A percentile compares a stretch with the other conserved stretches of the same genome.
phyloP scores from a whole-genome alignment of 2,329 filamentous ascomycete species.

The Acrocalymma vagum region DNA sequence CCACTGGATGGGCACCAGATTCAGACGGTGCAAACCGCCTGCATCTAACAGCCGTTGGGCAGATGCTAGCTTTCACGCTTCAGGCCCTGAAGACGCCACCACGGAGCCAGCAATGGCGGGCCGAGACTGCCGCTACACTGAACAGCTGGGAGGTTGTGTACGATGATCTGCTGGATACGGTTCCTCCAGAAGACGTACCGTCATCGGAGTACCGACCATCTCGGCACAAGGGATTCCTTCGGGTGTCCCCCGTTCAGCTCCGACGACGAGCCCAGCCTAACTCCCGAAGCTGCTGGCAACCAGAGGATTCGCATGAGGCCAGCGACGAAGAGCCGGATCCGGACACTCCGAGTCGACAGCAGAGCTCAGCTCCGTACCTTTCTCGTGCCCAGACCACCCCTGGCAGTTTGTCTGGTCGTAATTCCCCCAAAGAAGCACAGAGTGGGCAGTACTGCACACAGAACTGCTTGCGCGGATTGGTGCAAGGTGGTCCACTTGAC shows the following conservation, averaged over 20 bases:
- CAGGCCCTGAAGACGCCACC: conserved; percentile 13
- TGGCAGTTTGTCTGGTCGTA: too few relatives aligned
- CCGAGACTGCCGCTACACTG: conserved; percentile 9
- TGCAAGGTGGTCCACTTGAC: conserved; percentile 19
- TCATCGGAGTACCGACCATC: conserved; percentile 20
- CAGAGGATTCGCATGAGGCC: conserved; percentile 9
- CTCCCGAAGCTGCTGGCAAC: conserved; percentile 11
- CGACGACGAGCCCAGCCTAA: conserved; percentile 7
- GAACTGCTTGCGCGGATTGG: conserved; percentile 20
- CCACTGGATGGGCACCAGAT: conserved; percentile 23
- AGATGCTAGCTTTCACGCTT: conserved; percentile 25
- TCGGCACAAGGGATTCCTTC: conserved; percentile 12
- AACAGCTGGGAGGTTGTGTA: conserved; percentile 22
- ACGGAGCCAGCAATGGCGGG: conserved; percentile 13
- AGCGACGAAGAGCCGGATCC: conserved; percentile 15
- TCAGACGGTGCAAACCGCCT: conserved; percentile 13
- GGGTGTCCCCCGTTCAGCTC: conserved; percentile 23
- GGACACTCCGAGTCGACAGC: conserved; percentile 17
- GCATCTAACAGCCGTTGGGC: conserved; percentile 20
- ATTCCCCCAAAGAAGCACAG: too few relatives aligned
- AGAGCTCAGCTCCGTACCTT: conserved; percentile 3
- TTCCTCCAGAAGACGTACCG: conserved; percentile 23
- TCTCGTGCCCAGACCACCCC: conserved; percentile 9
- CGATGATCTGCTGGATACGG: conserved; percentile 17
- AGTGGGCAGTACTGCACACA: conserved; percentile 23